Evolutionary conservation across 306 rosid genomes (phyloP), one percentile per base, ranked within the genome.

Genomic region (Cucurbita pepo): DNA sequence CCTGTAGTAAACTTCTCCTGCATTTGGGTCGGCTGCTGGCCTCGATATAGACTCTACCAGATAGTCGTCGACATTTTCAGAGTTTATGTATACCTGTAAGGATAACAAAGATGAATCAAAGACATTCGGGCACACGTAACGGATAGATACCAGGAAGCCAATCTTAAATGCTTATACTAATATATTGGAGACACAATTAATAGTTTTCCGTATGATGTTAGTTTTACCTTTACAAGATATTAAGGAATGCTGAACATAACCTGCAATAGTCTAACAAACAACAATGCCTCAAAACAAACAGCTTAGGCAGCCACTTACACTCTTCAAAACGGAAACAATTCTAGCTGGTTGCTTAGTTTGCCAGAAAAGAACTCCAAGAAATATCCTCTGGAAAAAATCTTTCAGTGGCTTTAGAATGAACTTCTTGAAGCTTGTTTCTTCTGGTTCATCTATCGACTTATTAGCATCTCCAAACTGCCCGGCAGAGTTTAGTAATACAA

Each of bases 1-100:
- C 96, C 97, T 85, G 87, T 94, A 94, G 75, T 86, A 94, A 79
- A 91, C 97, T 85, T 91, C 99, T 76, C 96, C 91, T 0, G 99
- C 92, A 64, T 91, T 91, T 51, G 95, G 96, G 73, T 94, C 97
- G 57, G 89, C 89, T 69, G 97, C 96, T 71, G 99, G 97, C 73
- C 80, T 82, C 64, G 86, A 79, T 79, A 91, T 94, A 37, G 99
- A 94, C 64, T 94, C 86, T 77, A 94, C 96, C 55, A 91, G 96
- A 83, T 94, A 91, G 79, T 91, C 95, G 79, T 94, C 99, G 66
- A 87, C 99, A 79, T 94, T 94, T 61, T 96, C 77, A 13, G 88
- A 21, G 77, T 91, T 86, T 81, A 76, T 66, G 70, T 91, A 94
- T 57, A 91, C 96, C 96, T 91, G 85, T 19, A 61, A 72, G 37